A percentile compares a stretch with the other conserved stretches of the same genome.
These are phyloP conservation scores for Boletellus emodensis DNA, from an alignment of 768 basidiomycete genomes.

Conservation along the genomic window DNA sequence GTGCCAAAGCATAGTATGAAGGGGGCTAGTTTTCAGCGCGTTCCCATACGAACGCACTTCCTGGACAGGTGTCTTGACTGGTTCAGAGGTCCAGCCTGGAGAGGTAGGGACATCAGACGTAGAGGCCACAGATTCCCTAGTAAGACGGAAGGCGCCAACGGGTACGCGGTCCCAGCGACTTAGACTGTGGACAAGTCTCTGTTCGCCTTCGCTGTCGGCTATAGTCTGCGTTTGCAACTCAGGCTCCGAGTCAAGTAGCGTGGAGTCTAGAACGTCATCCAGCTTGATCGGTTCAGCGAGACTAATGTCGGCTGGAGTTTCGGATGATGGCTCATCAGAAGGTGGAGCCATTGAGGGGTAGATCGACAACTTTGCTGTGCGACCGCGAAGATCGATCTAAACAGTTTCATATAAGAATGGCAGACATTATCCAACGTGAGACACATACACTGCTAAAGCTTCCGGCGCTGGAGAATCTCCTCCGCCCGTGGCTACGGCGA, in stretches of 20 bases:
- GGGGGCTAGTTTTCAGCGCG: slow-evolving; percentile 52
- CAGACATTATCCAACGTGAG: slow-evolving; percentile 3
- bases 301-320: slow-evolving; percentile 34
- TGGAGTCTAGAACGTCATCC: slow-evolving; percentile 74
- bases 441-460: slow-evolving; percentile 37
- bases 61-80: slow-evolving; percentile 13
- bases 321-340: slow-evolving; percentile 35
- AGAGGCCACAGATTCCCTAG: slow-evolving; percentile 35
- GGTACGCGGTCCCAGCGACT: slow-evolving; percentile 74
- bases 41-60: slow-evolving; percentile 31
- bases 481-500: slow-evolving; percentile 21
- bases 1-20: slow-evolving; percentile 54
- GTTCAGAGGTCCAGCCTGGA: slow-evolving; percentile 29
- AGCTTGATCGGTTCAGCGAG: slow-evolving; percentile 53
- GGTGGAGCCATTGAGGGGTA: slow-evolving; percentile 30
- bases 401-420: slow-evolving; percentile 4
- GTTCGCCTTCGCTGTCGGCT: slow-evolving; percentile 35
- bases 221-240: slow-evolving; percentile 31
- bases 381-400: slow-evolving; percentile 31
- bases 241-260: slow-evolving; percentile 61
- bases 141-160: slow-evolving; percentile 68
- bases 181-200: slow-evolving; percentile 45
- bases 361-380: slow-evolving; percentile 33
- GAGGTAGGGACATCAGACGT: slow-evolving; percentile 27
- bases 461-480: slow-evolving; percentile 28